Evolutionary conservation across 208 protist species (phyloP).

Genomic region (Angomonas desouzai): DNA sequence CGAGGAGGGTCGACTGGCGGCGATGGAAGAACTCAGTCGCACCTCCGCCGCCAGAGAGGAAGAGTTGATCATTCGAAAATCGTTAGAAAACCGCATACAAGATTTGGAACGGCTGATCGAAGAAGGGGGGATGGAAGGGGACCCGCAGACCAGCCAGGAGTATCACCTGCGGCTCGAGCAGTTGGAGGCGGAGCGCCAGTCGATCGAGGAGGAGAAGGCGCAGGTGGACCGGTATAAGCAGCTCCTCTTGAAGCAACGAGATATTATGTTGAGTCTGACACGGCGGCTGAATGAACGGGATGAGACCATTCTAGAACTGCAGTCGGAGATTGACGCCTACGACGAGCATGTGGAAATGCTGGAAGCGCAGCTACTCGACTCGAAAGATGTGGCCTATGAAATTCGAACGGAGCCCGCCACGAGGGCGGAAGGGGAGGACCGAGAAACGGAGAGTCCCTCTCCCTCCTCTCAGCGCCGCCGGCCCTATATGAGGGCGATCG

Average conservation of each 20-base stretch:
- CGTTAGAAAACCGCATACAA: constrained; percentile 45
- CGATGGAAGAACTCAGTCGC: constrained; percentile 45
- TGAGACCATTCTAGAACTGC: constrained; percentile 82
- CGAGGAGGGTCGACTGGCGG: constrained; percentile 45
- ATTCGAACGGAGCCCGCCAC: background rate
- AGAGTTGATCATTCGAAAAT: constrained; percentile 33
- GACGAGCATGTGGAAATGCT: constrained; percentile 72
- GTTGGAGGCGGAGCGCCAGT: constrained; percentile 75
- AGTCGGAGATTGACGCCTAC: constrained; percentile 87
- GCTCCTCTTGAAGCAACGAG: constrained; percentile 95
- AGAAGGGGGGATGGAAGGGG: constrained; percentile 43
- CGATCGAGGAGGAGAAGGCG: constrained; percentile 86
- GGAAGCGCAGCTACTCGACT: constrained; percentile 51
- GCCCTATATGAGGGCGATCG: constrained; percentile 14
- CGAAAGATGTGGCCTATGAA: background rate
- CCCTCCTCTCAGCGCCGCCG: background rate
- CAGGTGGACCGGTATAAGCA: constrained; percentile 95
- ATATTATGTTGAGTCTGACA: constrained; percentile 95
- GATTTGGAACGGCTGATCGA: constrained; percentile 53
- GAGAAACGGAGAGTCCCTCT: background rate
- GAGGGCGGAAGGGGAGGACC: background rate
- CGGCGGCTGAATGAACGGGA: constrained; percentile 92
- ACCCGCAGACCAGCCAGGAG: constrained; percentile 43
- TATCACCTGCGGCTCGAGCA: constrained; percentile 71
- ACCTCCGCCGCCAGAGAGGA: constrained; percentile 41